Evolutionary conservation across 2,329 filamentous ascomycete species (phyloP).

Genomic region (Diaporthe destruens): DNA sequence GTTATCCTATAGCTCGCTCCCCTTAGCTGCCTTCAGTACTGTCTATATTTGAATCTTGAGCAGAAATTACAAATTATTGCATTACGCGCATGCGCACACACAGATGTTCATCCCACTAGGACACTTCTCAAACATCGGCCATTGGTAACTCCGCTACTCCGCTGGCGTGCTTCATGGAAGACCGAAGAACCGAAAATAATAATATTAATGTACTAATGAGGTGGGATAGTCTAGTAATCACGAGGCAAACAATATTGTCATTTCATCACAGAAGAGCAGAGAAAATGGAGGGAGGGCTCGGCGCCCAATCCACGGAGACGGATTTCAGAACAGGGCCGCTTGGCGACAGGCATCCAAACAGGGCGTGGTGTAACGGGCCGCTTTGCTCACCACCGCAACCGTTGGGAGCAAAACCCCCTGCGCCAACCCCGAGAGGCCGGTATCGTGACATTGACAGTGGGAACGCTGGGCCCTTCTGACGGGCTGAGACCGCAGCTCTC

Average conservation of each 20-base stretch:
- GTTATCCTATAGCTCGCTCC: not conserved
- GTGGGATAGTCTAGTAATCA: not conserved
- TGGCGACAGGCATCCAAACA: constrained; percentile 30
- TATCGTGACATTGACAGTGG: constrained; percentile 29
- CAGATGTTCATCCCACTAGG: constrained; percentile 7
- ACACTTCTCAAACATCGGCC: constrained; percentile 17
- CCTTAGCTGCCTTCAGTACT: constrained; percentile 20
- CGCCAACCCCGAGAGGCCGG: constrained; percentile 5
- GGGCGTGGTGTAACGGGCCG: constrained; percentile 2
- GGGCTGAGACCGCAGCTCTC: constrained; percentile 26
- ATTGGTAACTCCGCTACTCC: constrained; percentile 27
- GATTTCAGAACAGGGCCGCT: constrained; percentile 22
- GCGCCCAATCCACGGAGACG: constrained; percentile 19
- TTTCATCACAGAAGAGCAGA: not conserved
- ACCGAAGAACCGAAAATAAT: not conserved
- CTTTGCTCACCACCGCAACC: not conserved
- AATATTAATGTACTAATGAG: too few species aligned
- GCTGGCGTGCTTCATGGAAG: constrained; percentile 1
- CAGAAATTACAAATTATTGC: constrained; percentile 29
- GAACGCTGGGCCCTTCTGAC: constrained; percentile 18
- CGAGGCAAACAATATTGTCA: constrained; percentile 1
- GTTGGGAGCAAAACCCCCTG: not conserved
- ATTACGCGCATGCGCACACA: not conserved
- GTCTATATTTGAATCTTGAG: constrained; percentile 31
- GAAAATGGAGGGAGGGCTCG: not conserved